These are phyloP conservation scores for Benincasa hispida DNA, from an alignment of 306 rosid species.

Conservation along the genomic window DNA sequence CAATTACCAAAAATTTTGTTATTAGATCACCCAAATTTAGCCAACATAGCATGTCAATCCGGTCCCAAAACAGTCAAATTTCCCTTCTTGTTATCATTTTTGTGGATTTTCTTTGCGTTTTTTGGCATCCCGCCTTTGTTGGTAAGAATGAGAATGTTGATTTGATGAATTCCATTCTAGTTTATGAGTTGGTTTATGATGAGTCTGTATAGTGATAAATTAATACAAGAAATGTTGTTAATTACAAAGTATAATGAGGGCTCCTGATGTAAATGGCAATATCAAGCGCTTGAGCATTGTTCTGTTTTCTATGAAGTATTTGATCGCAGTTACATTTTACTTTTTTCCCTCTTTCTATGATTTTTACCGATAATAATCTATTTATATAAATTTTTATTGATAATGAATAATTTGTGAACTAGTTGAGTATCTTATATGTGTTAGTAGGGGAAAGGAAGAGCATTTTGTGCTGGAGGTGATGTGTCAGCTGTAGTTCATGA, in stretches of 20 bases:
- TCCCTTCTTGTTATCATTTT: neutral
- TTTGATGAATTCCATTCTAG: neutral
- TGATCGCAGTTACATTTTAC: neutral
- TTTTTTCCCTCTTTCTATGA: neutral
- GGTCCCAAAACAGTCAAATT: neutral
- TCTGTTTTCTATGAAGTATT: neutral
- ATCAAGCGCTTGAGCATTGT: neutral
- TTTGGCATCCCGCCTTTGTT: neutral
- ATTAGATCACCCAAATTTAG: neutral
- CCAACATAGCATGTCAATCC: neutral
- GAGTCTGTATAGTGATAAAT: neutral
- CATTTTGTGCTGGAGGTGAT: slow-evolving; percentile 98
- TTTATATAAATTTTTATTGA: neutral
- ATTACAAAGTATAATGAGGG: neutral
- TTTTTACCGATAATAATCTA: neutral
- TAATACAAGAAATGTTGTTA: neutral
- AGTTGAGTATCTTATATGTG: slow-evolving; percentile 6
- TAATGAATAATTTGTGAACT: neutral
- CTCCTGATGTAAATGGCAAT: neutral
- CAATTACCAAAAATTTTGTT: neutral
- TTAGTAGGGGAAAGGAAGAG: slow-evolving; percentile 80
- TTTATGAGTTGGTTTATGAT: neutral
- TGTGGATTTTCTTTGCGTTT: neutral
- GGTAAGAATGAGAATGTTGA: neutral
- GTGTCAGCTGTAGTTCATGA: slow-evolving; percentile 55